Base-by-base conservation (phyloP, 2,329 filamentous ascomycete genomes). In the Drechslerella coelobrocha region DNA sequence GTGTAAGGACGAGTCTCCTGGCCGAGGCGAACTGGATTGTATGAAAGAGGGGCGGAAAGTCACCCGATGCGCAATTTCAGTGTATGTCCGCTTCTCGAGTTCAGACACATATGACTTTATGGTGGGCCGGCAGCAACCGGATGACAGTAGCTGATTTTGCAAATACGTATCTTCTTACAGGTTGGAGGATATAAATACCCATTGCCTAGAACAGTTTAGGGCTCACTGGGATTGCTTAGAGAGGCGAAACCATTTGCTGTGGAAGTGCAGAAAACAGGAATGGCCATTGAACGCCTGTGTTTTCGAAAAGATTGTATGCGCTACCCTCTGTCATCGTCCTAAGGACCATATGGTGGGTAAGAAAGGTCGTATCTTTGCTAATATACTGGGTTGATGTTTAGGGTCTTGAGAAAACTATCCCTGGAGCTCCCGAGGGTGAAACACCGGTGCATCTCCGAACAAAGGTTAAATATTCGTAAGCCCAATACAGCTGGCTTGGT, bases 171-270 rank as follows among this genome's bases (percentile, higher is more conserved):
- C 34, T 14, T 34, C 26, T 14, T 7, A 19, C 24, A 96, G 92
- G 68, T 85, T 99, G 79, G 89, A 93, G 77, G 94, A 99, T 79
- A 88, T 99, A 82, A 97, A 97, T 84, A 93, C 91, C 80, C 87
- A 91, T 83, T 99, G 94, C 81, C 83, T 99, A 62, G 84, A 88
- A 73, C 86, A 96, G 81, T 99, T 99, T 84, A 88, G 91, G 76
- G 85, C 86, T 78, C 94, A 99, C 83, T 99, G 92, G 92, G 84
- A 91, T 77, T 99, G 94, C 78, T 85, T 99, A 66, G 94, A 99
- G 78, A 89, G 96, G 82, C 92, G 95, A 83, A 99, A 99, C 84
- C 94, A 99, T 78, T 91, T 96, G 81, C 83, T 97, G 69, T 99
- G 91, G 89, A 91, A 97, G 78, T 99, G 94, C 83, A 87, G 94